Evolutionary conservation across 1,284 basidiomycete genomes (phyloP).

Genomic region (Tilletiopsis washingtonensis): DNA sequence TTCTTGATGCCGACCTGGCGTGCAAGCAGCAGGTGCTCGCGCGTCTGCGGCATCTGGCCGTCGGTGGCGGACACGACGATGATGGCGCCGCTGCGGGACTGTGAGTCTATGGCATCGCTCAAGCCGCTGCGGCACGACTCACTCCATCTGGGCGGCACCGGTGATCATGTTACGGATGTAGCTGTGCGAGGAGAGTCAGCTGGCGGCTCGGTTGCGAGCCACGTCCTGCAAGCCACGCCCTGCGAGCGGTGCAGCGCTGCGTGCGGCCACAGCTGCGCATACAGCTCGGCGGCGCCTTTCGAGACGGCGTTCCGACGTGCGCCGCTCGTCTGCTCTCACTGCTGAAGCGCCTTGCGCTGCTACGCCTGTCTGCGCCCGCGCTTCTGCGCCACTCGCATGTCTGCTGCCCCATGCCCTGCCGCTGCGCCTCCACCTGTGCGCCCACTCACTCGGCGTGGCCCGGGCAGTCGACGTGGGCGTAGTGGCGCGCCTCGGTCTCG

Average conservation of each 20-base stretch:
- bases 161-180: constrained; percentile 85
- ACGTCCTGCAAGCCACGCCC: neutral
- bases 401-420: too few species aligned
- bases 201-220: neutral
- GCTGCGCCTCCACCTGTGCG: too few species aligned
- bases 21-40: constrained; percentile 93
- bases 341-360: too few species aligned
- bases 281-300: too few species aligned
- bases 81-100: constrained; percentile 45
- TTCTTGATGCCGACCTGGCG: constrained; percentile 98
- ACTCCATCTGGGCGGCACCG: constrained; percentile 96
- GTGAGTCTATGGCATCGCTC: neutral
- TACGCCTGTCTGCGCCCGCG: too few species aligned
- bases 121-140: constrained; percentile 9
- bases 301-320: too few species aligned
- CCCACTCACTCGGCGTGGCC: constrained; percentile 51
- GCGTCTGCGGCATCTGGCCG: constrained; percentile 99
- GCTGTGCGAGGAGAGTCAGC: neutral
- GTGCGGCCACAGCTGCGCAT: too few species aligned
- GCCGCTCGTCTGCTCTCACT: too few species aligned
- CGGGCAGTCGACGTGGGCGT: constrained; percentile 99
- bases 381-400: too few species aligned
- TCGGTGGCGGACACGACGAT: constrained; percentile 90
- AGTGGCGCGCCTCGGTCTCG: constrained; percentile 79
- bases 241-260: constrained; percentile 49